Evolutionary conservation across 2,329 filamentous ascomycete genomes (phyloP).

Genomic region (Atkinsonella texensis): DNA sequence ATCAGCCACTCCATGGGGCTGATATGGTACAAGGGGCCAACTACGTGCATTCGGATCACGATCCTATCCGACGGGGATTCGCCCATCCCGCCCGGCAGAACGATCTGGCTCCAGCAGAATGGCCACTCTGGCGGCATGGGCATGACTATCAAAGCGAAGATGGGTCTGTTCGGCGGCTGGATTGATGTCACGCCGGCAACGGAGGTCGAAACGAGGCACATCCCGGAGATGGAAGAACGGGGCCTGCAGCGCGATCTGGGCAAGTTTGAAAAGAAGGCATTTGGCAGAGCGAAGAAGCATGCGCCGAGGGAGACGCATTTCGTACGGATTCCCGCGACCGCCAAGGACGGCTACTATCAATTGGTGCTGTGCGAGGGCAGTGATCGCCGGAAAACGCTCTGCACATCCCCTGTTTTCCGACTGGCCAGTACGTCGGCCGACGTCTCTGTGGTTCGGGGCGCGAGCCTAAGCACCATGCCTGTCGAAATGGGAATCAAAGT

Average conservation of each 20-base stretch:
- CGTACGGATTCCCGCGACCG: conserved; percentile 50
- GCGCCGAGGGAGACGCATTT: conserved; percentile 49
- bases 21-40: conserved; percentile 53
- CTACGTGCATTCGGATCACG: conserved; percentile 51
- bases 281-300: conserved; percentile 34
- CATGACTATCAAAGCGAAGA: conserved; percentile 51
- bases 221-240: conserved; percentile 47
- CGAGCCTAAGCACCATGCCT: conserved; percentile 51
- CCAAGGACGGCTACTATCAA: conserved; percentile 56
- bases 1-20: conserved; percentile 53
- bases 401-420: conserved; percentile 55
- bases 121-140: conserved; percentile 58
- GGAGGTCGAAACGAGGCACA: conserved; percentile 31
- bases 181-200: conserved; percentile 53
- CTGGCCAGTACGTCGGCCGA: conserved; percentile 54
- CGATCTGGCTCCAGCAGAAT: conserved; percentile 56
- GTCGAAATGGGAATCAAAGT: conserved; percentile 52
- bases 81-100: conserved; percentile 43
- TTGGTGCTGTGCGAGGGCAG: conserved; percentile 46
- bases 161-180: conserved; percentile 49
- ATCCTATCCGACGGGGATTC: conserved; percentile 42
- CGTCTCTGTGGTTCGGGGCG: conserved; percentile 49
- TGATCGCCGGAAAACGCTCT: conserved; percentile 41
- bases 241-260: conserved; percentile 56
- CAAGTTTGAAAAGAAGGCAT: conserved; percentile 47